Evolutionary conservation across 371 early-diverging fungal genomes (phyloP).

Genomic region (Fennellomyces sp.): DNA sequence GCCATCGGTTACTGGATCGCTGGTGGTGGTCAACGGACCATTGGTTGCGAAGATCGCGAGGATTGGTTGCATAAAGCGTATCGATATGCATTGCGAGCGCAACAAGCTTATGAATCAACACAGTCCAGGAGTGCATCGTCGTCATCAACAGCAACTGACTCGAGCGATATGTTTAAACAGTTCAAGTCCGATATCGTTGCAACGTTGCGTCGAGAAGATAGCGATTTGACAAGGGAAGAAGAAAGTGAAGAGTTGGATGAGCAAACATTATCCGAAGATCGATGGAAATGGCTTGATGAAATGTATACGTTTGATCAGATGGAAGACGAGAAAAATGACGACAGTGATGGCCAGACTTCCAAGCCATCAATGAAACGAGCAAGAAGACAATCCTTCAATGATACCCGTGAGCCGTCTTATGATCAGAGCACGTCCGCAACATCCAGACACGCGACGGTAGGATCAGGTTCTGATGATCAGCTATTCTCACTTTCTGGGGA

Average conservation of each 20-base stretch:
- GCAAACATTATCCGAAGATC: neutral
- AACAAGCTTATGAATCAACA: neutral
- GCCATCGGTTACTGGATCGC: slow-evolving; percentile 33
- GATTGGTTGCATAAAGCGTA: slow-evolving; percentile 16
- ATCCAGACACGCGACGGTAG: neutral
- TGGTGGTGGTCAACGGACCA: slow-evolving; percentile 9
- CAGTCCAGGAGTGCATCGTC: neutral
- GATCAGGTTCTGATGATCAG: neutral
- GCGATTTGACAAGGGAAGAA: neutral
- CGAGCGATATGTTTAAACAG: neutral
- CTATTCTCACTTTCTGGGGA: neutral
- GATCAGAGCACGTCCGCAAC: neutral
- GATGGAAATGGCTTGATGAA: slow-evolving; percentile 21
- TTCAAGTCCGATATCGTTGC: neutral
- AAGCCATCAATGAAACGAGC: no score
- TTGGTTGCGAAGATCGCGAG: slow-evolving; percentile 17
- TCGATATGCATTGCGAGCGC: neutral
- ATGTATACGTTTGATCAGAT: slow-evolving; percentile 11
- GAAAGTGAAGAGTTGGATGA: neutral
- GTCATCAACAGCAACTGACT: neutral
- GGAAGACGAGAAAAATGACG: neutral
- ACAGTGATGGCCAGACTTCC: no score
- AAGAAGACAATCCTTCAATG: no score
- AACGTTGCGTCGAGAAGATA: neutral
- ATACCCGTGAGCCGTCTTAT: neutral